Percentiles rank a stretch among this genome's conserved stretches.
Conservation (phyloP, 768 basidiomycete genomes). For the Lactarius psammicola region DNA sequence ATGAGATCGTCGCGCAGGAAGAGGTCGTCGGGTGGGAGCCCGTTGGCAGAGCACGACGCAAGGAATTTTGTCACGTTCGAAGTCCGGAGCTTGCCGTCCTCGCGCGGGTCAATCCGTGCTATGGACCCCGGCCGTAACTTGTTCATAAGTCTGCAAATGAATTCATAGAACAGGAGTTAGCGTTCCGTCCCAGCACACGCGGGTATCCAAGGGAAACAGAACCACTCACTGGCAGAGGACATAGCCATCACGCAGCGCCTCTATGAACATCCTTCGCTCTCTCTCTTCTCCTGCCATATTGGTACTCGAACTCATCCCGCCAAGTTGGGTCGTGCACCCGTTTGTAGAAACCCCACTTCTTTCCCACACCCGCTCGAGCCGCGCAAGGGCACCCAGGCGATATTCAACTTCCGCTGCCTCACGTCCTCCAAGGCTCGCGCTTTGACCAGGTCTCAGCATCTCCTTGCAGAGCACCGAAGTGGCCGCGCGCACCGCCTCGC, state of each 20-base stretch:
- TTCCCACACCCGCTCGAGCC: conserved; percentile 77
- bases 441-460: conserved; percentile 59
- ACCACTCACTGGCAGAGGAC: conserved; percentile 84
- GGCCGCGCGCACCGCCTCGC: conserved; percentile 67
- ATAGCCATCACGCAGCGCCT: conserved; percentile 79
- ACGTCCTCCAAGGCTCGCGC: conserved; percentile 47
- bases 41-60: conserved; percentile 68
- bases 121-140: conserved; percentile 64
- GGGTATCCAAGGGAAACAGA: conserved; percentile 18
- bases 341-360: conserved; percentile 50
- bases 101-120: conserved; percentile 60
- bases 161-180: conserved; percentile 30
- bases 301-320: conserved; percentile 38
- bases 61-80: conserved; percentile 78
- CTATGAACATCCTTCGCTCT: conserved; percentile 69
- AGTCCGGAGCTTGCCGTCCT: conserved; percentile 62
- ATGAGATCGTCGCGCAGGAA: conserved; percentile 70
- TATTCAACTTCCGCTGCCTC: conserved; percentile 80
- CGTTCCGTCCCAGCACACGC: conserved; percentile 1
- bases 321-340: conserved; percentile 42
- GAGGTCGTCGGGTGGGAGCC: conserved; percentile 58
- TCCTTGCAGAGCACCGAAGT: conserved; percentile 65
- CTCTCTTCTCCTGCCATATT: conserved; percentile 66
- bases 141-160: conserved; percentile 63
- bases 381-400: conserved; percentile 54